Base-by-base conservation (phyloP, 1,284 basidiomycete species). In the Melampsora occidentalis region DNA sequence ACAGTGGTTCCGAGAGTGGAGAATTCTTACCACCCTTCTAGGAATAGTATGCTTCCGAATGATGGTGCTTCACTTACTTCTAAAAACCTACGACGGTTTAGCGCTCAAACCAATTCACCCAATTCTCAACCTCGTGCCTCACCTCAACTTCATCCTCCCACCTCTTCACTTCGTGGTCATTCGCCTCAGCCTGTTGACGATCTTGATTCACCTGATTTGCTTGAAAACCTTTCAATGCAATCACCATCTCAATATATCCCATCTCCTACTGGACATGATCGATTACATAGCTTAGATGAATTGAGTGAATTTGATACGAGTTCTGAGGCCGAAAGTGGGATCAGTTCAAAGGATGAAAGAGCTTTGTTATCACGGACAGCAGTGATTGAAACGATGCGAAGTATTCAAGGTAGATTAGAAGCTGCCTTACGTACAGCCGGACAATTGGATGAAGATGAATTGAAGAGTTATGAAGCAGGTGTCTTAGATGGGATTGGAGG, bases 331-430 rank as follows among this genome's bases (percentile, higher is more conserved):
- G 49, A 51, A 49, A 42, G 69, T n/a, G 53, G 25, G 63, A 9
- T 62, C 51, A 62, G 64, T 51, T 68, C 76, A 22, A 69, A 49
- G 18, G 72, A 77, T 31, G 57, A 49, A 5, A 48, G 63, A 18
- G 53, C 75, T 28, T 64, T 73, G 10, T 59, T 71, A 20, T 70
- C 78, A n/a, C 68, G 70, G 12, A 48, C 59, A 6, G 79, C 77
- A 2, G 77, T 77, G 1, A 68, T 79, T 16, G 79, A 79, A 61
- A 76, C 79, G 14, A 69, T 80, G 49, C 51, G 65, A 18, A 73
- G 72, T 25, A 79, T 80, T 35, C 79, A 79, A 28, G 62, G 57
- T n/a, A 63, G 79, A 1, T 78, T 80, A 10, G 67, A 78, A 12
- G 62, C 78, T 67, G 78, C 76, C 0, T 71, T 80, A n/a, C 72